Base-by-base conservation (phyloP, 2,329 filamentous ascomycete species). In the Hypomyces rosellus region DNA sequence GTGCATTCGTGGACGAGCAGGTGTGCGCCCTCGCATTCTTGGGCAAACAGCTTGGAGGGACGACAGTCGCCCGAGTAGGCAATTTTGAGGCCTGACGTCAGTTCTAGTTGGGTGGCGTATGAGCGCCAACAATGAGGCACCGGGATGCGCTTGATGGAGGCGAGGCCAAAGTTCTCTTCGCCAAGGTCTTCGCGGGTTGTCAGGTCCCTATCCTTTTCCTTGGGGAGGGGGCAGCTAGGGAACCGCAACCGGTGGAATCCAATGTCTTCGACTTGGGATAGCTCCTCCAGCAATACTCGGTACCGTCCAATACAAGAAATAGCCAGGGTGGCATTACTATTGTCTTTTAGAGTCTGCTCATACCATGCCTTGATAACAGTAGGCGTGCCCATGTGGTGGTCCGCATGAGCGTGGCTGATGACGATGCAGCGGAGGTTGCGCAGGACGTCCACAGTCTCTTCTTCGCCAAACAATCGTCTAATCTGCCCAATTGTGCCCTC, bases 61-160 rank as follows among this genome's bases (percentile, higher is more conserved):
- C 93, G 81, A 65, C 92, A 97, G 72, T 99, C 93, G 50, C 93
- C 93, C 4, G 89, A 95, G 71, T 96, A 99, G 42, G 89, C 89
- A 51, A 96, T 77, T 65, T 92, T 93, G 65, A 99, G 86, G 15
- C 83, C 86, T 1, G 82, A 81, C 0, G 86, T 80, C 67, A 92
- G 92, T 9, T 87, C 88, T 18, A 97, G 73, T 16, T 85, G 84
- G 2, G 86, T 81, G 0, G 86, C 93, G 63, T 87, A 81, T 2
- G 93, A 82, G 25, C 84, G 84, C 59, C 80, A 77, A 72, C 93
- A 99, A 70, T 99, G 93, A 5, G 76, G 67, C 1, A 96, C 92
- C 22, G 65, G 67, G 42, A 84, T 80, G 40, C 84, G 81, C 54
- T 85, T 78, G 51, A 96, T 80, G 49, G 80, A 75, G 1, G 69